Conservation (phyloP, 2,329 filamentous ascomycete species). For the Myriosclerotinia scirpicola region DNA sequence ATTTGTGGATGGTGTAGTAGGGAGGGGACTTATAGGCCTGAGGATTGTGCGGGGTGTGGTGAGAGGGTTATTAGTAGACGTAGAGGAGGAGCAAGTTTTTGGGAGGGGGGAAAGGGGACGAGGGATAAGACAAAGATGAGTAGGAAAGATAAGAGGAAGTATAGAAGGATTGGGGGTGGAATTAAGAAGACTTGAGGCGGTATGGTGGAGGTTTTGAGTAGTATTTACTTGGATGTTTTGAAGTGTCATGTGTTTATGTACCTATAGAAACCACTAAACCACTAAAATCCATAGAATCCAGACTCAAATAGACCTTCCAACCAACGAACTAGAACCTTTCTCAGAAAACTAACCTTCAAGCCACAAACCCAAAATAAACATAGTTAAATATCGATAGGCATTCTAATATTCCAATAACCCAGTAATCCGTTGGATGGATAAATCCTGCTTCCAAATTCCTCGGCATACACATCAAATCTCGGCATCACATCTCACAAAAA, state of each 20-base stretch:
- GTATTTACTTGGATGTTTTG: not conserved
- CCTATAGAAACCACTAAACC: not conserved
- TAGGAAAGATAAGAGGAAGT: constrained; percentile 73
- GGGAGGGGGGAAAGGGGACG: constrained; percentile 86
- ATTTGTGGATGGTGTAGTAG: constrained; percentile 77
- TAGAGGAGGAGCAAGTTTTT: constrained; percentile 64
- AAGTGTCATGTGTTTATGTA: not conserved
- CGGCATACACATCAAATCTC: not conserved
- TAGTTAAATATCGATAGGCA: too few species aligned
- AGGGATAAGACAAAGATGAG: constrained; percentile 70
- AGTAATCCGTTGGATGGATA: not conserved
- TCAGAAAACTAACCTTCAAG: not conserved
- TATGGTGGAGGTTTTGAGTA: not conserved
- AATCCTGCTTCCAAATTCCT: not conserved
- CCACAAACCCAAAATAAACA: not conserved
- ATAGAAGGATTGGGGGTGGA: constrained; percentile 55
- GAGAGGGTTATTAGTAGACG: constrained; percentile 65
- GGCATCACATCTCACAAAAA: not conserved
- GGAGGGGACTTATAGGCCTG: constrained; percentile 76
- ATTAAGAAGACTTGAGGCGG: constrained; percentile 22
- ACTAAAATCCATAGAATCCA: not conserved
- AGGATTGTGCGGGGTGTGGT: constrained; percentile 74
- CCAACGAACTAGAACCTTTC: not conserved
- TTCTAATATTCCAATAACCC: not conserved
- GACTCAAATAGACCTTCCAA: not conserved